Conservation (phyloP, 2,329 filamentous ascomycete species). For the Colletotrichum sp. region DNA sequence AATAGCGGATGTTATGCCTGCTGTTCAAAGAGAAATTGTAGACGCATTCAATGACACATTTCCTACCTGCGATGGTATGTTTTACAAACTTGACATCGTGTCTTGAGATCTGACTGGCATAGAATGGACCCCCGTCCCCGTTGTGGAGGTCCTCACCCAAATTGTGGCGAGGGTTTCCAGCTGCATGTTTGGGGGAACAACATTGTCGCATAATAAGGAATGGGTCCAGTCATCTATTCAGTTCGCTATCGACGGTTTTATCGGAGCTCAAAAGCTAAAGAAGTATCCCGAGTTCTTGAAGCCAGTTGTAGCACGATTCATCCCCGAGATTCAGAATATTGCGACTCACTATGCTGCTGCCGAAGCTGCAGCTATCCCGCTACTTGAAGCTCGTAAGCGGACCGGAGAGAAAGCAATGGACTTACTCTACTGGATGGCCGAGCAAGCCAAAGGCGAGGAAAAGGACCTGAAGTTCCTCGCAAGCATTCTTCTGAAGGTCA, state of each 20-base stretch:
- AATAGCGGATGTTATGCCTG: background rate
- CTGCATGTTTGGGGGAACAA: constrained; percentile 31
- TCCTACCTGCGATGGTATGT: background rate
- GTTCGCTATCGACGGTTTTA: constrained; percentile 33
- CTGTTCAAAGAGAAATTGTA: background rate
- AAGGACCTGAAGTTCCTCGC: constrained; percentile 25
- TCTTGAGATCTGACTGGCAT: constrained; percentile 1
- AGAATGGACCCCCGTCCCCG: constrained; percentile 28
- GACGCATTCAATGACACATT: background rate
- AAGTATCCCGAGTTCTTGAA: constrained; percentile 25
- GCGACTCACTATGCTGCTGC: constrained; percentile 26
- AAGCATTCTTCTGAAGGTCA: constrained; percentile 29
- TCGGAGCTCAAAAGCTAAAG: constrained; percentile 26
- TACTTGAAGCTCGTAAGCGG: constrained; percentile 24
- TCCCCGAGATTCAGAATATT: constrained; percentile 30
- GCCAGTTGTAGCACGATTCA: constrained; percentile 28
- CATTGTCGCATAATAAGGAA: constrained; percentile 28
- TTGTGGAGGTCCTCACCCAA: constrained; percentile 25
- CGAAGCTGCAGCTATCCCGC: constrained; percentile 27
- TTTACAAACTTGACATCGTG: fast-evolving
- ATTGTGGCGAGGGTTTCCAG: constrained; percentile 32
- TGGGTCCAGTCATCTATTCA: constrained; percentile 32
- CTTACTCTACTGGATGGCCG: constrained; percentile 23
- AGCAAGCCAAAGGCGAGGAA: constrained; percentile 23
- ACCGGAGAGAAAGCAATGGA: constrained; percentile 24